Evolutionary conservation across 495 filamentous ascomycete genomes (phyloP), one percentile per base, ranked within the genome.

Genomic region (Penicillium verhagenii): DNA sequence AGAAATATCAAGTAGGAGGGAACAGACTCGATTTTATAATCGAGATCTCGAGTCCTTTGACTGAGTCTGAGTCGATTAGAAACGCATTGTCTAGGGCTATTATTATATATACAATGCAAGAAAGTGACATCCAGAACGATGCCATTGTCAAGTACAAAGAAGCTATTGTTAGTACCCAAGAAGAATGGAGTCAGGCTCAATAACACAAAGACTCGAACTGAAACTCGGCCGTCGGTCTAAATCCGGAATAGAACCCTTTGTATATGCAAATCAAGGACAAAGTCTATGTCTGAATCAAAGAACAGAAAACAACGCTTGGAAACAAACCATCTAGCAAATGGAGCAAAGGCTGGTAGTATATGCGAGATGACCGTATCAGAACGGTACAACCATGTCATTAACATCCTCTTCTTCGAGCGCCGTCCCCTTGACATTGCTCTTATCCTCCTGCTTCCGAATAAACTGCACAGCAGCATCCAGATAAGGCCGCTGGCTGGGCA

Each of bases 401-500:
- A 75, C 80, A 61, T 73, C 69, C 60, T 72, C 79, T 57, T 80
- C 82, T 24, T 72, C 71, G 16, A 35, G 13, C 47, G 75, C 71
- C 48, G 72, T 69, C 33, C 62, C 65, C 13, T 46, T 56, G 10
- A 54, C 65, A 16, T 46, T 58, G 8, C 24, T 47, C 21, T 48
- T 52, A 49, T 76, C 77, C 64, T 83, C 63, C 53, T 76, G 76
- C 58, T 86, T 82, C 70, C 74, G 79, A 24, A 97, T 80, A 72
- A 96, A 98, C 24, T 77, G 81, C 35, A 86, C 84, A 47, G 93
- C 69, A 43, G 82, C 84, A 74, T 84, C 84, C 35, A 88, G 82
- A 81, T 87, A 96, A 56, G 89, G 84, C 73, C 87, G 87, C 60
- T 83, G 81, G 48, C 88, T 84, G 0, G 94, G 94, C 63, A 98